Conservation (phyloP, 495 filamentous ascomycete species). For the Filosporella fistucella region DNA sequence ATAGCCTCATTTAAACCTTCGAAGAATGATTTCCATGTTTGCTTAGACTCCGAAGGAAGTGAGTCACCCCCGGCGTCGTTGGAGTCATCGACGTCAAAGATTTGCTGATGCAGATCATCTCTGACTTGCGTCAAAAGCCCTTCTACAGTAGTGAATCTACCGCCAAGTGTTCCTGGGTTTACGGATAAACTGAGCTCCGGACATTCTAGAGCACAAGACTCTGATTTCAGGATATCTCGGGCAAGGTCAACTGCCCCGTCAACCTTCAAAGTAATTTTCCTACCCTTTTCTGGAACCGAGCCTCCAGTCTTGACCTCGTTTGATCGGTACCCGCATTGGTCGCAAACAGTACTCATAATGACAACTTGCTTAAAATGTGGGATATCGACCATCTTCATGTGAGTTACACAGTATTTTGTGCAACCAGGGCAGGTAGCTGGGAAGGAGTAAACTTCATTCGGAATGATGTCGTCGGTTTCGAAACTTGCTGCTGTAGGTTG, state of each 20-base stretch:
- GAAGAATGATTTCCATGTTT: conserved; percentile 81
- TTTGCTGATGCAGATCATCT: conserved; percentile 77
- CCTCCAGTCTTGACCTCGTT: conserved; percentile 98
- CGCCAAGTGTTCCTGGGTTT: conserved; percentile 86
- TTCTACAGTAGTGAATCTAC: conserved; percentile 96
- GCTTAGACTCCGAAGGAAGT: conserved; percentile 52
- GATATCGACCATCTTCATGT: conserved; percentile 95
- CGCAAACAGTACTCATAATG: conserved; percentile 83
- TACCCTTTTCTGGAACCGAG: conserved; percentile 81
- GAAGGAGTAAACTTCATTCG: conserved; percentile 85
- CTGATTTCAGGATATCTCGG: conserved; percentile 93
- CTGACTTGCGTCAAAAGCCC: conserved; percentile 91
- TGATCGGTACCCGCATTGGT: conserved; percentile 86
- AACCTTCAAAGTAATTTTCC: conserved; percentile 74
- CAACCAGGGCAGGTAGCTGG: conserved; percentile 90
- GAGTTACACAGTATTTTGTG: conserved; percentile 71
- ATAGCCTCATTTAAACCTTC: conserved; percentile 69
- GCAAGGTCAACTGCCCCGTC: conserved; percentile 71
- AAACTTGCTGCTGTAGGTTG: conserved; percentile 29
- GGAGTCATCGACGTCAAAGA: conserved; percentile 67
- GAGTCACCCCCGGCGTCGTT: conserved; percentile 60
- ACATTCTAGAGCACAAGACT: conserved; percentile 79
- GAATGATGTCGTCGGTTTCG: conserved; percentile 72
- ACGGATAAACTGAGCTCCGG: conserved; percentile 81
- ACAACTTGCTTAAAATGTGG: conserved; percentile 95